These are phyloP conservation scores for Petunia axillaris DNA, from an alignment of 257 asterid genomes.

Conservation along the genomic window DNA sequence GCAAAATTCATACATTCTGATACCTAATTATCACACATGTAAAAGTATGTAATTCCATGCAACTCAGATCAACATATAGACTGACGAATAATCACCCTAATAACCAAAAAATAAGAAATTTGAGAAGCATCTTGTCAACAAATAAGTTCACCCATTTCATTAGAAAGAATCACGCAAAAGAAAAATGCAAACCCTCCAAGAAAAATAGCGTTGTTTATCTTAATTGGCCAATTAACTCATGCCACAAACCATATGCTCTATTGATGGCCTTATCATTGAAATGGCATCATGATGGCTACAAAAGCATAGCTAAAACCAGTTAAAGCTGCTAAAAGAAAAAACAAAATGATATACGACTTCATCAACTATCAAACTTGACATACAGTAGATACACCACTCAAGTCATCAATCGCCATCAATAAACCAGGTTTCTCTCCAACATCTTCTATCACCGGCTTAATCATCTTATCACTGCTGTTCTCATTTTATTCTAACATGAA, in stretches of 20 bases:
- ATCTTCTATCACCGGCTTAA: background rate
- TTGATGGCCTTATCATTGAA: background rate
- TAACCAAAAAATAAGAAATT: background rate
- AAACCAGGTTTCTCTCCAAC: background rate
- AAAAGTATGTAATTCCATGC: background rate
- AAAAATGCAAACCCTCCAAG: slow-evolving; percentile 1
- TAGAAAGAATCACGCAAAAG: background rate
- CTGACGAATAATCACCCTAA: background rate
- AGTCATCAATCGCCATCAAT: background rate
- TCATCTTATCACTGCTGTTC: background rate
- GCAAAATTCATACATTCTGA: background rate
- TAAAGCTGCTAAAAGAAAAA: slow-evolving; percentile 9
- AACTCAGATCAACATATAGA: background rate
- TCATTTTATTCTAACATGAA: background rate
- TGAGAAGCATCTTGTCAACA: slow-evolving; percentile 13
- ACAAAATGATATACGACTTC: background rate
- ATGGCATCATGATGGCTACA: background rate
- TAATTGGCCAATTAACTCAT: slow-evolving; percentile 5
- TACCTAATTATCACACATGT: background rate
- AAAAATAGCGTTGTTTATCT: background rate
- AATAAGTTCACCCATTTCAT: slow-evolving; percentile 5
- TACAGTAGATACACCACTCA: slow-evolving; percentile 23
- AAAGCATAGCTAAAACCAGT: background rate
- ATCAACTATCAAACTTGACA: background rate
- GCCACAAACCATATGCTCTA: background rate